Percentiles rank a stretch among this genome's conserved stretches.
Conservation (phyloP, 164 flowering plant genomes). For the Chloranthus sessilifolius region DNA sequence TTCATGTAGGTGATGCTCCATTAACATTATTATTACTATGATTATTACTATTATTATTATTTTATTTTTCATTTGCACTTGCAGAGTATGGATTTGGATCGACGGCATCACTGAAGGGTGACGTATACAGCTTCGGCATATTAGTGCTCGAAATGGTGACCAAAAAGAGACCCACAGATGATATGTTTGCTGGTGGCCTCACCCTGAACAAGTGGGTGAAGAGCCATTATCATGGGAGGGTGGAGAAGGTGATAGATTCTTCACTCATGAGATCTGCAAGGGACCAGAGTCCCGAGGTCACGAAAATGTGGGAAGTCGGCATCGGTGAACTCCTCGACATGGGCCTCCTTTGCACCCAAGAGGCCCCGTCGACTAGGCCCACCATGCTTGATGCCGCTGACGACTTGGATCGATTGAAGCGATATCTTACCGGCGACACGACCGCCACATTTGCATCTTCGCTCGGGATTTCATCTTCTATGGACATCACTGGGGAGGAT, state of each 20-base stretch:
- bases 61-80: no score
- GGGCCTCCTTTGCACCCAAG: constrained; percentile 30
- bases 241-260: constrained; percentile 30
- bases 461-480: constrained; percentile 20
- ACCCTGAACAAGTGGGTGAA: constrained; percentile 27
- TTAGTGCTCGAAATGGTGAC: constrained; percentile 28
- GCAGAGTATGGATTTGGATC: constrained; percentile 31
- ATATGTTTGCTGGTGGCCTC: constrained; percentile 20
- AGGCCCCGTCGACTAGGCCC: constrained; percentile 25
- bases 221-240: constrained; percentile 19
- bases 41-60: no score
- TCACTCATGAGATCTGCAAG: constrained; percentile 17
- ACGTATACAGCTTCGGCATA: constrained; percentile 31
- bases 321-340: constrained; percentile 22
- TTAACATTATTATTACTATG: no score
- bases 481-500: constrained; percentile 9
- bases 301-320: constrained; percentile 26
- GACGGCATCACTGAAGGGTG: constrained; percentile 26
- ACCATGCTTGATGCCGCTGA: constrained; percentile 31
- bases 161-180: constrained; percentile 29
- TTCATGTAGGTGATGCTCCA: no score
- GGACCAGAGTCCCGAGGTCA: constrained; percentile 16
- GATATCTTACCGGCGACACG: constrained; percentile 26
- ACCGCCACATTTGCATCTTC: constrained; percentile 25
- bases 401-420: constrained; percentile 28